Conservation (phyloP, 2,329 filamentous ascomycete species). For the Coniochaeta sp. region DNA sequence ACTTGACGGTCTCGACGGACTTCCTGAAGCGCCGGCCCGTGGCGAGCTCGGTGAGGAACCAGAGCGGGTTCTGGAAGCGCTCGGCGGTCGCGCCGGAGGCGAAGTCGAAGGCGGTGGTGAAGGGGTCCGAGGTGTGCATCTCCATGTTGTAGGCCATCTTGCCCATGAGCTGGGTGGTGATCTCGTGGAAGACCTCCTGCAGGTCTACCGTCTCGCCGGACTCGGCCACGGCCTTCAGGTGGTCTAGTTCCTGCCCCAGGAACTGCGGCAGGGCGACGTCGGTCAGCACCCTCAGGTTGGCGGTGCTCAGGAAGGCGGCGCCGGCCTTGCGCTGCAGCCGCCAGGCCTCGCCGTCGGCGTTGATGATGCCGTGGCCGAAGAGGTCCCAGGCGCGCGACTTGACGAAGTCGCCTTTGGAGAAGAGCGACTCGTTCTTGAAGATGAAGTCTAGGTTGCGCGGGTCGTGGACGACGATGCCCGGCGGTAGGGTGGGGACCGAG, state of each 20-base stretch:
- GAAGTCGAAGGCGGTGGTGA: constrained; percentile 53
- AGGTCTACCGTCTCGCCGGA: constrained; percentile 37
- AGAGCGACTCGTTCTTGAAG: constrained; percentile 51
- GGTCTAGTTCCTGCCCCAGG: constrained; percentile 32
- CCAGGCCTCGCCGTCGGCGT: constrained; percentile 57
- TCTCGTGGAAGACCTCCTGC: constrained; percentile 52
- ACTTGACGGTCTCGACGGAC: constrained; percentile 41
- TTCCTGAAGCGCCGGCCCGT: constrained; percentile 37
- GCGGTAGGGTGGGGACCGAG: constrained; percentile 53
- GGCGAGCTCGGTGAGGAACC: constrained; percentile 50
- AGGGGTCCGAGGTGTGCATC: constrained; percentile 53
- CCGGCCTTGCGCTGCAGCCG: constrained; percentile 56
- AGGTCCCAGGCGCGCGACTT: constrained; percentile 52
- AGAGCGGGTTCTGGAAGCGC: constrained; percentile 59
- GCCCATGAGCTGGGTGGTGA: constrained; percentile 61
- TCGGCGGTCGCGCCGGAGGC: constrained; percentile 53
- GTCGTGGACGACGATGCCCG: constrained; percentile 55
- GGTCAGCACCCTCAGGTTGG: constrained; percentile 50
- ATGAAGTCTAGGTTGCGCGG: constrained; percentile 56
- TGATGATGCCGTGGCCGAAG: constrained; percentile 61
- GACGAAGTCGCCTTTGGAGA: constrained; percentile 56
- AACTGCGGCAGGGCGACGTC: constrained; percentile 49
- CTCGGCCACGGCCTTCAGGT: constrained; percentile 24
- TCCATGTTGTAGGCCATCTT: constrained; percentile 64
- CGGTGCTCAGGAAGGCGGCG: constrained; percentile 46